Evolutionary conservation across 495 filamentous ascomycete genomes (phyloP).

Genomic region (Xylaria curta): DNA sequence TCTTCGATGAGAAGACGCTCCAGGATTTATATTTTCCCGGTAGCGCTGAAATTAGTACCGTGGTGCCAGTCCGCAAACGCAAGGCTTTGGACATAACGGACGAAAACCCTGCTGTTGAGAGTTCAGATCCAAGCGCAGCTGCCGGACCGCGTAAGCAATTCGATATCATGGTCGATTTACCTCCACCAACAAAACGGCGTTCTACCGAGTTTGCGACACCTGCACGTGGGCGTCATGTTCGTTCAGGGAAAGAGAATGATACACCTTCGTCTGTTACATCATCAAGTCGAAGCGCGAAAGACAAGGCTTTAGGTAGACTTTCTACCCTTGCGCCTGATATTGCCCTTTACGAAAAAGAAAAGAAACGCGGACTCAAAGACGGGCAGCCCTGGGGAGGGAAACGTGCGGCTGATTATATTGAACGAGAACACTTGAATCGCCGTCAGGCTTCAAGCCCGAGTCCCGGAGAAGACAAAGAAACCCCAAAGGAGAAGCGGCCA

Average conservation of each 20-base stretch:
- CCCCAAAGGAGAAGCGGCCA: constrained; percentile 52
- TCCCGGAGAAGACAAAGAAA: constrained; percentile 57
- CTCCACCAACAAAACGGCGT: constrained; percentile 31
- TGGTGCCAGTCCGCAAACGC: constrained; percentile 47
- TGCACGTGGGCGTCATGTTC: constrained; percentile 48
- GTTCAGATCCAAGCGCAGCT: constrained; percentile 33
- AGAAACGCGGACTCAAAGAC: constrained; percentile 75
- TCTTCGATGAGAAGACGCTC: constrained; percentile 47
- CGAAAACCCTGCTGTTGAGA: constrained; percentile 43
- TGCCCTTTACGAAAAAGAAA: constrained; percentile 90
- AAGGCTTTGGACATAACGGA: constrained; percentile 47
- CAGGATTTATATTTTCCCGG: constrained; percentile 49
- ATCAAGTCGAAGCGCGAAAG: constrained; percentile 85
- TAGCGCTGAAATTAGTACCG: constrained; percentile 38
- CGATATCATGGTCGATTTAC: constrained; percentile 37
- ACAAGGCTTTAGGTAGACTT: constrained; percentile 74
- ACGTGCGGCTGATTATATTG: constrained; percentile 62
- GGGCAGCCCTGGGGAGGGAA: constrained; percentile 77
- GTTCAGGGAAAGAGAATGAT: constrained; percentile 79
- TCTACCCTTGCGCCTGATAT: constrained; percentile 83
- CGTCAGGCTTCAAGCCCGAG: constrained; percentile 43
- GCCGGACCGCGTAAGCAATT: constrained; percentile 43
- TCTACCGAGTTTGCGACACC: constrained; percentile 46
- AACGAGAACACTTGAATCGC: constrained; percentile 50
- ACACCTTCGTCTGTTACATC: constrained; percentile 71